Evolutionary conservation across 1,284 basidiomycete genomes (phyloP), one percentile per base, ranked within the genome.

Genomic region (Cutaneotrichosporon arboriforme): DNA sequence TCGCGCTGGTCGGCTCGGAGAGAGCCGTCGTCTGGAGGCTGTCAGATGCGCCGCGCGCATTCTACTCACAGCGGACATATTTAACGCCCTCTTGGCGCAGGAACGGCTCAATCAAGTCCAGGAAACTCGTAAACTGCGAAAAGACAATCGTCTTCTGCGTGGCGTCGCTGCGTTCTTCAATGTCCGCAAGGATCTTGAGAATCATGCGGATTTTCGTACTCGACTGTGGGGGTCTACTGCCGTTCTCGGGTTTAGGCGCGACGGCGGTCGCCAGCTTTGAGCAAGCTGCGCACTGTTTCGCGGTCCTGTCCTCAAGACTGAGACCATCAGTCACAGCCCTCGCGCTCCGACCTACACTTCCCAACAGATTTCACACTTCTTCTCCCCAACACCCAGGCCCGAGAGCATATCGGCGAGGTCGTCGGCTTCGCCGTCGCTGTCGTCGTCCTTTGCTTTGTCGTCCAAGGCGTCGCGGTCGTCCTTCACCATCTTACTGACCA

Each of bases 161-260:
- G 7, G 80, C 77, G 0, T 79, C 76, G 2, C 82, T 81, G n/a
- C 83, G 77, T 34, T 80, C 76, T 12, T 85, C 82, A 50, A 93
- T 83, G 4, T 83, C 79, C 12, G 76, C 66, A 34, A 98, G 76
- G 8, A 97, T 74, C 60, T 86, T 79, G 40, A 96, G 64, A 52
- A 91, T 81, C 80, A 85, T 90, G 42, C 86, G 80, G 51, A 91
- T 88, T 76, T 98, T 98, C n/a, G 92, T 83, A 8, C 87, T 90
- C 18, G 82, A 80, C 0, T 85, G 85, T 1, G 81, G 82, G 9
- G 81, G 18, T 14, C n/a, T 34, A 2, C 26, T 23, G 15, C 4
- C 34, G n/a, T 1, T 20, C 46, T 44, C 43, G 31, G n/a, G 35
- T 43, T 49, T 46, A 4, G 20, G 33, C 23, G 13, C 26, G 1